Evolutionary conservation across 106 monocot species (phyloP), one percentile per base, ranked within the genome.

Genomic region (Dendrobium huoshanense): DNA sequence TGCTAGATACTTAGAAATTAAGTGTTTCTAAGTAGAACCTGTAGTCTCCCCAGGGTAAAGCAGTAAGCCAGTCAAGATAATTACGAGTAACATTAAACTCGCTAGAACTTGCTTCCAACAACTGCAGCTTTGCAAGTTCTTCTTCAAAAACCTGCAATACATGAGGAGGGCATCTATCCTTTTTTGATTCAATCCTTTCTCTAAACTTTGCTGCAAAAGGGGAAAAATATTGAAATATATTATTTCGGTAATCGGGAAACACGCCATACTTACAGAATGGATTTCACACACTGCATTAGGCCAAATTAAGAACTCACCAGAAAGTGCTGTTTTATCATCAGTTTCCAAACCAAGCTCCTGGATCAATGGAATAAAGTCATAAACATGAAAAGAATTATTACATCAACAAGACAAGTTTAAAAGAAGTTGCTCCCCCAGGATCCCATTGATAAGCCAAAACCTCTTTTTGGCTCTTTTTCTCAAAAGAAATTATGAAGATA

Each of bases 61-160:
- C 84, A 41, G 99, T 99, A 75, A 99, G 95, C 99, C 99, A 99
- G 81, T 99, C 99, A 65, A 99, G 91, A 82, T 31, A 31, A 31
- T 31, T 31, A 31, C 31, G 31, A 31, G 31, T 31, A 31, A 31
- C 31, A 31, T 95, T 93, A 72, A 99, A 99, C 83, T 99, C 99
- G 61, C 99, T 99, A 76, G 99, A 99, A 85, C 93, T 93, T 10
- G 99, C 89, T 85, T 99, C 99, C 79, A 99, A 81, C 25, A 99
- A 43, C 79, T 93, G 95, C 80, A 99, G 83, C 80, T 99, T 99
- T 45, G 95, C 87, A 31, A 99, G 90, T 68, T 99, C 99, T 82
- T 99, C 99, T 82, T 99, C 99, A 80, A 99, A 95, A 75, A 95
- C 95, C 93, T 95, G 99, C 83, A 95, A 83, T 55, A 99, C 87